These are phyloP conservation scores for Blastomyces emzantsi DNA, from an alignment of 2,329 filamentous ascomycete species.

Conservation along the genomic window DNA sequence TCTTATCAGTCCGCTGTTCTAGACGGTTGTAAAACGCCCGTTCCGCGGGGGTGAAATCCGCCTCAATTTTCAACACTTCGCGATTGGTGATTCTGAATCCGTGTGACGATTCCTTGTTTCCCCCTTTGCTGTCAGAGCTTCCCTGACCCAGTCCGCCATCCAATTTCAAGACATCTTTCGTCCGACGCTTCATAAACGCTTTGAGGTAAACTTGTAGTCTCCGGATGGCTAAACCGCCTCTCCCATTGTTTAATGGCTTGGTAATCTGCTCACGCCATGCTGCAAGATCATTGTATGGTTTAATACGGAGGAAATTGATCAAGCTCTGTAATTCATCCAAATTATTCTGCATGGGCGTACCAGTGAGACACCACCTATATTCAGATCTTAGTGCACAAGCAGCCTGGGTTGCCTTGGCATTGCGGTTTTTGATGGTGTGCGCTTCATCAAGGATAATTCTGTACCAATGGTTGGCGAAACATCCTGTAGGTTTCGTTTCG, in stretches of 20 bases:
- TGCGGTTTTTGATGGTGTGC: slow-evolving; percentile 97
- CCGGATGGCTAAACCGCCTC: slow-evolving; percentile 79
- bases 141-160: slow-evolving; percentile 73
- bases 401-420: slow-evolving; percentile 88
- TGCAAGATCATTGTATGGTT: slow-evolving; percentile 75
- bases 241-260: slow-evolving; percentile 77
- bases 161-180: slow-evolving; percentile 90
- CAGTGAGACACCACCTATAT: slow-evolving; percentile 93
- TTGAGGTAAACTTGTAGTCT: slow-evolving; percentile 76
- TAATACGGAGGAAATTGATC: slow-evolving; percentile 84
- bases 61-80: slow-evolving; percentile 71
- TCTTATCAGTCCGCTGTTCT: slow-evolving; percentile 74
- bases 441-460: slow-evolving; percentile 92
- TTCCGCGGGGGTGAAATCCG: slow-evolving; percentile 71
- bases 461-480: slow-evolving; percentile 91
- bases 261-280: slow-evolving; percentile 92
- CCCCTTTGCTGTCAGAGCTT: slow-evolving; percentile 43
- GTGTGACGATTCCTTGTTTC: slow-evolving; percentile 46
- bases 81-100: slow-evolving; percentile 88
- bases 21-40: slow-evolving; percentile 76
- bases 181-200: slow-evolving; percentile 97
- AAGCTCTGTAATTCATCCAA: slow-evolving; percentile 91
- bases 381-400: slow-evolving; percentile 76
- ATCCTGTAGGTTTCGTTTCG: slow-evolving; percentile 57
- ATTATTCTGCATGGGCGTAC: slow-evolving; percentile 97